phyloP scores from a whole-genome alignment of 495 filamentous ascomycete species.

The Durotheca rogersii region DNA sequence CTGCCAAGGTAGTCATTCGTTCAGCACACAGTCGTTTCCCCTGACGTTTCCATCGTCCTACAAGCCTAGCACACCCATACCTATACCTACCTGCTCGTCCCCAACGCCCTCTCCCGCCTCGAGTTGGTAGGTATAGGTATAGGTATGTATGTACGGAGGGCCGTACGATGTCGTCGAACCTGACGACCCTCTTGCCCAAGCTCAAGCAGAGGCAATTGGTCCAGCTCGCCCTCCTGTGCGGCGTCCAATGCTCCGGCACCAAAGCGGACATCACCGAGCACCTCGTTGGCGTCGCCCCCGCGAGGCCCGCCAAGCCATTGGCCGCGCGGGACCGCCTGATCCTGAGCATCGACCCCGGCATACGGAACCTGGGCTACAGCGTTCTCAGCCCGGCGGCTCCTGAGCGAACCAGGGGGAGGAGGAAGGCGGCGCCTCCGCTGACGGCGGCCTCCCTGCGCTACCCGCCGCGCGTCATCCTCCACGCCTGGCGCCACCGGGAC shows the following conservation, averaged over 20 bases:
- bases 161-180: conserved; percentile 19
- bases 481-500: conserved; percentile 36
- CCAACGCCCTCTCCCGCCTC: too few relatives aligned
- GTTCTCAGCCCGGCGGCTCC: conserved; percentile 47
- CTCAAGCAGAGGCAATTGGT: conserved; percentile 13
- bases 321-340: conserved; percentile 43
- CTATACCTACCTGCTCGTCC: too few relatives aligned
- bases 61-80: too few relatives aligned
- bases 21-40: too few relatives aligned
- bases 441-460: conserved; percentile 11
- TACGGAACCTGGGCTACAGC: conserved; percentile 80
- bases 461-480: conserved; percentile 28
- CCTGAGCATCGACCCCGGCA: conserved; percentile 84
- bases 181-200: conserved; percentile 6
- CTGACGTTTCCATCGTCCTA: too few relatives aligned
- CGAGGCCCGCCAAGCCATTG: conserved; percentile 1
- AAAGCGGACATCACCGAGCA: conserved; percentile 27
- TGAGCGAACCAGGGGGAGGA: conserved; percentile 19
- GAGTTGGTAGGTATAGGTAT: too few relatives aligned
- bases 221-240: conserved; percentile 28
- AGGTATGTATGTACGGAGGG: background rate
- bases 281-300: conserved; percentile 4
- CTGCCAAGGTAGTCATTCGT: too few relatives aligned
- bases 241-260: conserved; percentile 16
- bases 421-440: conserved; percentile 15